Conservation (phyloP, 345 rosid species). For the Gossypium ekmanianum region DNA sequence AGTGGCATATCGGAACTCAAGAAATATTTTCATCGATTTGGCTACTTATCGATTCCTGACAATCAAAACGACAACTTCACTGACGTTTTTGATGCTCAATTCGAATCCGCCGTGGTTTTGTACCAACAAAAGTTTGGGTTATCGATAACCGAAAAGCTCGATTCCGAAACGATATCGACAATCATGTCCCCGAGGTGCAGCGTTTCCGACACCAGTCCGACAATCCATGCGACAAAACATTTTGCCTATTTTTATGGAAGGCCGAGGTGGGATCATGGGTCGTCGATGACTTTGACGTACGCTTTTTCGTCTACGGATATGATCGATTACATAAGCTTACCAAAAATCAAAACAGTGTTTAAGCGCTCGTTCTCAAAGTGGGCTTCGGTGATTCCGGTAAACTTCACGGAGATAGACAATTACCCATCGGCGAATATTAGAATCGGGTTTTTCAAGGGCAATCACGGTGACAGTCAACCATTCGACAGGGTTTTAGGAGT, state of each 20-base stretch:
- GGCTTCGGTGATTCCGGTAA: conserved; percentile 72
- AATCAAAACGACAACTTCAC: conserved; percentile 29
- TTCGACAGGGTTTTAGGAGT: conserved; percentile 88
- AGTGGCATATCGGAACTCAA: conserved; percentile 80
- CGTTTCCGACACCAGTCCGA: conserved; percentile 40
- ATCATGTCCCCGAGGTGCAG: conserved; percentile 84
- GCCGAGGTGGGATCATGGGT: conserved; percentile 56
- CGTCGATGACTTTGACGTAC: conserved; percentile 56
- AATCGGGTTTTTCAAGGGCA: conserved; percentile 60
- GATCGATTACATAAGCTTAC: conserved; percentile 45
- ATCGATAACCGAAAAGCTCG: conserved; percentile 59
- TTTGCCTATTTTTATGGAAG: conserved; percentile 62
- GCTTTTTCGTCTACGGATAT: conserved; percentile 48
- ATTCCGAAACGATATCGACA: conserved; percentile 49
- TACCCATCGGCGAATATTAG: conserved; percentile 47
- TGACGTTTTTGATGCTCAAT: conserved; percentile 52
- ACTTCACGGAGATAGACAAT: conserved; percentile 47
- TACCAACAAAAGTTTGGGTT: conserved; percentile 68
- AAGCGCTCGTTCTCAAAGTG: conserved; percentile 60
- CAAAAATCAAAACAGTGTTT: conserved; percentile 45
- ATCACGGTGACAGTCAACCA: conserved; percentile 83
- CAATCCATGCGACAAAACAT: conserved; percentile 38
- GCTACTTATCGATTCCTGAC: conserved; percentile 44
- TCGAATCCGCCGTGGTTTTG: conserved; percentile 46
- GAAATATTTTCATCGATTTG: conserved; percentile 72